Base-by-base conservation (phyloP, 1,284 basidiomycete species). In the Neolentinus lepideus region DNA sequence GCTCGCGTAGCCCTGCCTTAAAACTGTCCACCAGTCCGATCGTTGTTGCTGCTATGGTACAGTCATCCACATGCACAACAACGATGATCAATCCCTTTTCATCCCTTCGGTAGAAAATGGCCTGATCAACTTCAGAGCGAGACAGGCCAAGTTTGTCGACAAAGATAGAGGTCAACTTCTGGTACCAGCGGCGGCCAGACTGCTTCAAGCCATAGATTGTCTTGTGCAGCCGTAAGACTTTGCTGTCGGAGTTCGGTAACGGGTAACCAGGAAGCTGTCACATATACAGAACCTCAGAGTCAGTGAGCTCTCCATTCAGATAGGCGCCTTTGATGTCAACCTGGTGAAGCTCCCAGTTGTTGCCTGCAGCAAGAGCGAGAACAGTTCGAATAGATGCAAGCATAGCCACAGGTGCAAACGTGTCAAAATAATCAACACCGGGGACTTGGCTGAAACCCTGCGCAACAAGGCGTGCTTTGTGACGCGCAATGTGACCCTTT, bases 311-410 rank as follows among this genome's bases (percentile, higher is more conserved):
- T 0, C 64, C 65, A 61, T 76, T 74, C 0, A 75, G 64, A 55
- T 71, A 79, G 0, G 73, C 74, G 0, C 63, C 63, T 24, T 71
- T 71, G 58, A 79, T 64, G 58, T 80, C 71, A n/a, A 77, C 67
- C 43, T 73, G 69, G 38, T 73, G 64, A 0, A 76, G 51, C 27
- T 72, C 64, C n/a, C 59, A 60, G 56, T 66, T 58, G 29, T 62
- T 12, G 67, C 66, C 3, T 1, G 73, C 68, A 0, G 73, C 72
- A 0, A 76, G 55, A 0, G 72, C 66, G 0, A 77, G 62, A 1
- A 77, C 53, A 0, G 67, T 54, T 0, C 69, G 59, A 14, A 76
- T 64, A 0, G 71, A 68, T 0, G 66, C 54, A 2, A 72, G 63
- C 11, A 66, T 63, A 4, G 69, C 69, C 0, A 76, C 67, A 0